phyloP scores from a whole-genome alignment of 768 basidiomycete genomes.

The Boletus patriciae region DNA sequence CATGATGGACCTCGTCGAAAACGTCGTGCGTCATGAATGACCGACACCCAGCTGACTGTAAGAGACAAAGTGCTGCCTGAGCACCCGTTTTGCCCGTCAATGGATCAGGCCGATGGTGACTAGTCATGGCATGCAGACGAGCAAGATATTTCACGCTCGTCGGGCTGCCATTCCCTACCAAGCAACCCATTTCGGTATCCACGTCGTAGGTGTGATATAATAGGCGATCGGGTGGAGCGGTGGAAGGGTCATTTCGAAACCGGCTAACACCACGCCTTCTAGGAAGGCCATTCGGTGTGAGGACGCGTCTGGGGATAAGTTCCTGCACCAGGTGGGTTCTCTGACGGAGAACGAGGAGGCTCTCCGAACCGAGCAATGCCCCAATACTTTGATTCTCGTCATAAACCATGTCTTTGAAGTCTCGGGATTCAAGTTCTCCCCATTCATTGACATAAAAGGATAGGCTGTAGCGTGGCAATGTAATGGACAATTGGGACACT shows the following conservation, averaged over 20 bases:
- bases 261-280: too few relatives aligned
- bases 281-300: background rate
- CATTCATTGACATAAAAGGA: conserved; percentile 35
- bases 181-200: background rate
- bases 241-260: too few relatives aligned
- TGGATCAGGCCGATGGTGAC: background rate
- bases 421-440: conserved; percentile 36
- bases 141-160: background rate
- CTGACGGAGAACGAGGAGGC: conserved; percentile 29
- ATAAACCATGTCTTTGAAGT: conserved; percentile 39
- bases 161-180: background rate
- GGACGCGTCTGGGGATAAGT: background rate
- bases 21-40: conserved; percentile 38
- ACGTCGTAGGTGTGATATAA: background rate
- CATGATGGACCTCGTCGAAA: background rate
- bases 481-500: conserved; percentile 10
- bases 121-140: background rate
- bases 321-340: background rate
- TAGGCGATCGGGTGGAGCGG: background rate
- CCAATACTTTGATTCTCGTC: conserved; percentile 39
- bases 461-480: conserved; percentile 38
- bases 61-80: background rate
- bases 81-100: background rate
- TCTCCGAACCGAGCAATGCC: conserved; percentile 41
- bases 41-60: conserved; percentile 13